A percentile compares a stretch with the other conserved stretches of the same genome.
Conservation (phyloP, 1,284 basidiomycete genomes). For the Tylopilus orsonianus region DNA sequence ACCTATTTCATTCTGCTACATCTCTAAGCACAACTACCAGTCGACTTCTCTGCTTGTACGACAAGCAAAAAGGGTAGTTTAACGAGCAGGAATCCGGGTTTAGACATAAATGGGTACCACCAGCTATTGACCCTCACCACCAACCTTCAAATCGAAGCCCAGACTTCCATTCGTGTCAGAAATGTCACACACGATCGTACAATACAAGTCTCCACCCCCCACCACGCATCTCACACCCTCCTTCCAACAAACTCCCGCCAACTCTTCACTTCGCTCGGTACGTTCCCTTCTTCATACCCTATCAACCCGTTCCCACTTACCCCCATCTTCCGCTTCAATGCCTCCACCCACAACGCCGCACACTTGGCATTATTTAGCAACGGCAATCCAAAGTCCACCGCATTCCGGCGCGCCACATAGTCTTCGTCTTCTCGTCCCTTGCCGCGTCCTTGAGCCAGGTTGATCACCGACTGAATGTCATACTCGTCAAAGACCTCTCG, state of each 20-base stretch:
- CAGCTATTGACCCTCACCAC: too few species aligned
- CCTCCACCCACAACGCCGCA: slow-evolving; percentile 90
- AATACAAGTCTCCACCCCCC: too few species aligned
- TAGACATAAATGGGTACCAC: too few species aligned
- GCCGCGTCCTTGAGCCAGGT: slow-evolving; percentile 85
- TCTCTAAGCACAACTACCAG: too few species aligned
- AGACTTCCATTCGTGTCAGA: too few species aligned
- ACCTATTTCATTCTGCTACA: too few species aligned
- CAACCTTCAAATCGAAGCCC: too few species aligned
- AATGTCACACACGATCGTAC: too few species aligned
- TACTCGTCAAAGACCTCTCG: slow-evolving; percentile 92
- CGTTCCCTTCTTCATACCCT: slow-evolving; percentile 84
- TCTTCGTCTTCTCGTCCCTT: slow-evolving; percentile 86
- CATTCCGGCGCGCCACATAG: slow-evolving; percentile 90
- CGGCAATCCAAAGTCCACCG: slow-evolving; percentile 89
- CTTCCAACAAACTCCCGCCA: slow-evolving; percentile 87
- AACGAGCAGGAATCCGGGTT: too few species aligned
- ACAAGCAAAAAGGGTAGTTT: too few species aligned
- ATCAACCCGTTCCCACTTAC: slow-evolving; percentile 75
- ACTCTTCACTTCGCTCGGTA: slow-evolving; percentile 91
- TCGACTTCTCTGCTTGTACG: too few species aligned
- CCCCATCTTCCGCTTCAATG: slow-evolving; percentile 86
- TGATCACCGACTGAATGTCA: slow-evolving; percentile 95
- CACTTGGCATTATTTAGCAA: slow-evolving; percentile 90
- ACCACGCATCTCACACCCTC: slow-evolving; percentile 58